Evolutionary conservation across 2,329 filamentous ascomycete species (phyloP).

Genomic region (Trichoderma atrobrunneum): DNA sequence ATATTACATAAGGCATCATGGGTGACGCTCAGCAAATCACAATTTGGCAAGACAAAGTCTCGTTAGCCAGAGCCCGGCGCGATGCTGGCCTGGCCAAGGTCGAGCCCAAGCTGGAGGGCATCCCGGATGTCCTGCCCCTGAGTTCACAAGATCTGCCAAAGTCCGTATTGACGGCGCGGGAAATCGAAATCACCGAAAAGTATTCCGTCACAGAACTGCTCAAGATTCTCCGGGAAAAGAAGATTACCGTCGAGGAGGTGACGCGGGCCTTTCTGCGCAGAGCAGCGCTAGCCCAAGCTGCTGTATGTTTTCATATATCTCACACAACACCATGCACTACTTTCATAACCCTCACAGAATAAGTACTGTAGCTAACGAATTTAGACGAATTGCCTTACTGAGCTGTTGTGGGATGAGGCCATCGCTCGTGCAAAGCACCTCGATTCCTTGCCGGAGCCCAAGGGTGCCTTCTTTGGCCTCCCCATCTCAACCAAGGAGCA

Average conservation of each 20-base stretch:
- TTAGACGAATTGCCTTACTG: slow-evolving; percentile 35
- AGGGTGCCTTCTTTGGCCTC: slow-evolving; percentile 34
- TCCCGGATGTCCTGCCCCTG: slow-evolving; percentile 7
- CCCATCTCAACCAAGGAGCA: slow-evolving; percentile 38
- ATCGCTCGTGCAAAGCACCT: slow-evolving; percentile 34
- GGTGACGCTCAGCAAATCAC: background rate
- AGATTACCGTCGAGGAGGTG: slow-evolving; percentile 27
- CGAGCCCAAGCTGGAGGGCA: slow-evolving; percentile 10
- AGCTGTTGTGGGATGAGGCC: slow-evolving; percentile 37
- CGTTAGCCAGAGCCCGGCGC: background rate
- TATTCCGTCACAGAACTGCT: slow-evolving; percentile 9
- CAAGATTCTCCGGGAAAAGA: background rate
- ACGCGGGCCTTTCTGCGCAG: slow-evolving; percentile 28
- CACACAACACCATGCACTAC: background rate
- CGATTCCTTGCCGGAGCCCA: slow-evolving; percentile 33
- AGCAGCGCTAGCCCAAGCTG: slow-evolving; percentile 28
- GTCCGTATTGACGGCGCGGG: background rate
- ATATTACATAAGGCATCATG: background rate
- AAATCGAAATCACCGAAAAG: slow-evolving; percentile 12
- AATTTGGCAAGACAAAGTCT: background rate
- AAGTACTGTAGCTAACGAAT: background rate
- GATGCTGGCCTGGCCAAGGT: slow-evolving; percentile 6
- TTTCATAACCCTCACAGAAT: background rate
- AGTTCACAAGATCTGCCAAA: slow-evolving; percentile 13
- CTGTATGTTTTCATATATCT: slow-evolving; percentile 21